phyloP scores from a whole-genome alignment of 1,284 basidiomycete species.

The Stereum hirsutum region DNA sequence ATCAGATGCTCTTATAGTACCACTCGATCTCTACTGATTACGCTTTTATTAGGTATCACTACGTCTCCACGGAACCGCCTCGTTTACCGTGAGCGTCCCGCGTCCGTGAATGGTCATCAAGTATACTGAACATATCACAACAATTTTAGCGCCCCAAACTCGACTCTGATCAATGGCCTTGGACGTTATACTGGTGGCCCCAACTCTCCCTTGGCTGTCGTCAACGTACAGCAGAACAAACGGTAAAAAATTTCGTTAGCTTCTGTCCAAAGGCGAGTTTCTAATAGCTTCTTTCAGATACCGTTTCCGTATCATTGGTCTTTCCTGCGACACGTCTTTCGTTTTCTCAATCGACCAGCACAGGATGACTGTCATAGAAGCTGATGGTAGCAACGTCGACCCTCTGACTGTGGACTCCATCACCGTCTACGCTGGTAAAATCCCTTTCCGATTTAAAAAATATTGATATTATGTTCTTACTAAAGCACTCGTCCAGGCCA shows the following conservation, averaged over 20 bases:
- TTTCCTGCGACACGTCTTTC: conserved; percentile 25
- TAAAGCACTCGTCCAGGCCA: too few species aligned
- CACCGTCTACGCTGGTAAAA: conserved; percentile 22
- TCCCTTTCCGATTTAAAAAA: too few species aligned
- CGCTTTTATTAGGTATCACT: conserved; percentile 8
- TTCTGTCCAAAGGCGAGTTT: not conserved
- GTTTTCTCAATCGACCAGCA: conserved; percentile 33
- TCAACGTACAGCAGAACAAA: conserved; percentile 20
- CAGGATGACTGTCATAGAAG: conserved; percentile 37
- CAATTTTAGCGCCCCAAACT: conserved; percentile 18
- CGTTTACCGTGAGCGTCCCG: not conserved
- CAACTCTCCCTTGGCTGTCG: conserved; percentile 21
- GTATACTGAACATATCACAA: not conserved
- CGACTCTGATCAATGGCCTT: conserved; percentile 37
- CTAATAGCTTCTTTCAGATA: conserved; percentile 16
- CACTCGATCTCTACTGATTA: not conserved
- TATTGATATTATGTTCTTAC: too few species aligned
- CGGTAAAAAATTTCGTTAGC: conserved; percentile 16
- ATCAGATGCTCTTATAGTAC: not conserved
- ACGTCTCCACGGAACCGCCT: not conserved
- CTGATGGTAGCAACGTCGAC: conserved; percentile 32
- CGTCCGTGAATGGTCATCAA: not conserved
- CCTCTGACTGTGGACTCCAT: conserved; percentile 32
- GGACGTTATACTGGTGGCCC: conserved; percentile 29
- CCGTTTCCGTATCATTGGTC: conserved; percentile 25